Base-by-base conservation (phyloP, 805 yeast genomes). In the Saccharomycopsis fibuligera region DNA sequence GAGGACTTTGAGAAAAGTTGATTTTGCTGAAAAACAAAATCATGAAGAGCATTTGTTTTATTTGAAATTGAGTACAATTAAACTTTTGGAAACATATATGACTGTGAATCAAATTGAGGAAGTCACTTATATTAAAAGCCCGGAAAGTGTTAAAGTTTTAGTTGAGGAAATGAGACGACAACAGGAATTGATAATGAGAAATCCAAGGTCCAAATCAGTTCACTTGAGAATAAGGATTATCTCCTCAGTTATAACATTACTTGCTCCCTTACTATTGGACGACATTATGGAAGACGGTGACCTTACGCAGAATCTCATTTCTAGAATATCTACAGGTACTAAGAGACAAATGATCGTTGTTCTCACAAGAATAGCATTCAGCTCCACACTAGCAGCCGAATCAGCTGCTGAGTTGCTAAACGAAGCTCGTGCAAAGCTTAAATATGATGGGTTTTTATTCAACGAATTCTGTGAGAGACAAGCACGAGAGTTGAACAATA, bases 291-390 rank as follows among this genome's bases (percentile, higher is more conserved):
- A 37, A 21, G 49, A 45, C 5, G 43, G 27, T 12, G 38, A 45
- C 22, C 3, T 2, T 30, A 16, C 16, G 3, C 17, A 29, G 5
- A 21, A 29, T 9, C 19, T 52, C 22, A 49, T 46, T 6, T 58
- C 63, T 2, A 24, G 49, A 1, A 44, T 63, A 8, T 54, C 68
- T 2, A 60, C 66, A 33, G 68, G 65, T 31, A 56, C 66, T 14
- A 66, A 65, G 23, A 59, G 64, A 35, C 81, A 76, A 53, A 57
- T 79, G 31, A 66, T 74, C 44, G 76, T 78, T 12, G 68, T 73
- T 2, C 59, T 79, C 17, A 72, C 78, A 68, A 61, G 81, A 49
- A 68, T 79, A 4, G 74, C 82, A 3, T 76, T 75, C 55, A 72
- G 75, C 14, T 62, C 72, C 5, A 73, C 68, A 30, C 65, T 70